Percentiles rank a stretch among this genome's conserved stretches.
phyloP scores from a whole-genome alignment of 1,284 basidiomycete species.

The Marasmius sp. region DNA sequence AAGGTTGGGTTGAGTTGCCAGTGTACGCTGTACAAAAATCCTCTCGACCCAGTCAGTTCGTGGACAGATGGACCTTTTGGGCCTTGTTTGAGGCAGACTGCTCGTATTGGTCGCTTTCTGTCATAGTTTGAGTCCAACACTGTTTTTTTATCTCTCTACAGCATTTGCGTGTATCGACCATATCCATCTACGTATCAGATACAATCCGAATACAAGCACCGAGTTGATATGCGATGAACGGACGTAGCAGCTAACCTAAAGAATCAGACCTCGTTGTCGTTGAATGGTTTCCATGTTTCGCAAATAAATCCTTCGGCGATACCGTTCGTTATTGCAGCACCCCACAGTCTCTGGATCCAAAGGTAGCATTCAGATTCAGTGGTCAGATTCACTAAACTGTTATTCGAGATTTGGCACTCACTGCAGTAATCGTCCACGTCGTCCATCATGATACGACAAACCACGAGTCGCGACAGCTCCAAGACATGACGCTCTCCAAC shows the following conservation, averaged over 20 bases:
- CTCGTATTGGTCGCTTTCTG: slow-evolving; percentile 48
- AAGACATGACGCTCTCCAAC: slow-evolving; percentile 57
- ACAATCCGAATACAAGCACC: not conserved
- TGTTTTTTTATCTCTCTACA: slow-evolving; percentile 8
- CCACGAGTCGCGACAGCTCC: slow-evolving; percentile 45
- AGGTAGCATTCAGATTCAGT: not conserved
- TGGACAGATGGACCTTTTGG: slow-evolving; percentile 22
- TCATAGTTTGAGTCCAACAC: slow-evolving; percentile 73
- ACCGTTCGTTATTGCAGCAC: slow-evolving; percentile 57
- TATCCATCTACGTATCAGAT: too few species aligned
- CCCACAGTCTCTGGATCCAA: slow-evolving; percentile 37
- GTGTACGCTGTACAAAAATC: not conserved
- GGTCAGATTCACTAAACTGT: slow-evolving; percentile 5
- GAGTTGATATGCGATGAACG: slow-evolving; percentile 6
- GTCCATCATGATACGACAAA: slow-evolving; percentile 49
- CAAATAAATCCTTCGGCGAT: slow-evolving; percentile 45
- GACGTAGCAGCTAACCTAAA: not conserved
- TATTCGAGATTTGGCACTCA: slow-evolving; percentile 31
- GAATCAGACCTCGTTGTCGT: not conserved
- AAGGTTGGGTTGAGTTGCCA: not conserved
- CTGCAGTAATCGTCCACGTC: slow-evolving; percentile 53
- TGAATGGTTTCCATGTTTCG: slow-evolving; percentile 21
- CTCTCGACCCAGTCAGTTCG: not conserved
- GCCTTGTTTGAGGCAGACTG: slow-evolving; percentile 77
- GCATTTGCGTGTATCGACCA: not conserved